phyloP scores from a whole-genome alignment of 2,329 filamentous ascomycete genomes.

The Ilyonectria destructans region DNA sequence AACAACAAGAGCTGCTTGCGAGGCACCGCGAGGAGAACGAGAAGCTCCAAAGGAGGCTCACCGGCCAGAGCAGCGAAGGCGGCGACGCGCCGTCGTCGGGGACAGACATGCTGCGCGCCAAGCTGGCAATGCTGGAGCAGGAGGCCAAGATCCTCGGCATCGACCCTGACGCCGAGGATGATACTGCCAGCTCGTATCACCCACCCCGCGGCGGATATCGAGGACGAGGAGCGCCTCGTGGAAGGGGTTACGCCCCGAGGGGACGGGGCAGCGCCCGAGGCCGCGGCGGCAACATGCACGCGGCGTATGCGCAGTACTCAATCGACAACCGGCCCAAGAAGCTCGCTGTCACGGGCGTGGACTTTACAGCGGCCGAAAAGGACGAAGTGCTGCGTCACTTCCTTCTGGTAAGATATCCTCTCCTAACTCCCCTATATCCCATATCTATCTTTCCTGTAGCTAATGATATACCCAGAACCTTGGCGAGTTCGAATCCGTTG shows the following conservation, averaged over 20 bases:
- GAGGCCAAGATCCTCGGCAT: slow-evolving; percentile 81
- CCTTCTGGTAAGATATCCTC: slow-evolving; percentile 70
- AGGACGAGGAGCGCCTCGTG: slow-evolving; percentile 49
- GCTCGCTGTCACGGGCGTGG: slow-evolving; percentile 75
- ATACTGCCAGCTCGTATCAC: slow-evolving; percentile 52
- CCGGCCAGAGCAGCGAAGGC: slow-evolving; percentile 51
- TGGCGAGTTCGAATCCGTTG: slow-evolving; percentile 74
- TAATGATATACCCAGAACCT: slow-evolving; percentile 63
- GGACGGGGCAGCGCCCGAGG: slow-evolving; percentile 60
- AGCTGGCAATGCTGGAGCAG: slow-evolving; percentile 80
- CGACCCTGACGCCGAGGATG: slow-evolving; percentile 68
- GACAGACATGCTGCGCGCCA: slow-evolving; percentile 78
- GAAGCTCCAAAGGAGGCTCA: slow-evolving; percentile 72
- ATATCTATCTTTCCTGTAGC: background rate
- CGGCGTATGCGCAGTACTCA: slow-evolving; percentile 75
- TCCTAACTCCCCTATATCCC: background rate
- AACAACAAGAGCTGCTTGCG: slow-evolving; percentile 74
- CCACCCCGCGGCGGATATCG: slow-evolving; percentile 52
- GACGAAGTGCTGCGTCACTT: slow-evolving; percentile 82
- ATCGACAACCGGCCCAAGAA: slow-evolving; percentile 84
- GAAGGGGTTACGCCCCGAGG: slow-evolving; percentile 51
- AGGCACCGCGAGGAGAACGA: slow-evolving; percentile 78
- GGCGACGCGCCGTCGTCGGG: slow-evolving; percentile 58
- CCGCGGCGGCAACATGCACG: slow-evolving; percentile 65
- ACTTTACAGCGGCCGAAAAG: slow-evolving; percentile 73